These are phyloP conservation scores for Cytidiella melzeri DNA, from an alignment of 768 basidiomycete species.

Conservation along the genomic window DNA sequence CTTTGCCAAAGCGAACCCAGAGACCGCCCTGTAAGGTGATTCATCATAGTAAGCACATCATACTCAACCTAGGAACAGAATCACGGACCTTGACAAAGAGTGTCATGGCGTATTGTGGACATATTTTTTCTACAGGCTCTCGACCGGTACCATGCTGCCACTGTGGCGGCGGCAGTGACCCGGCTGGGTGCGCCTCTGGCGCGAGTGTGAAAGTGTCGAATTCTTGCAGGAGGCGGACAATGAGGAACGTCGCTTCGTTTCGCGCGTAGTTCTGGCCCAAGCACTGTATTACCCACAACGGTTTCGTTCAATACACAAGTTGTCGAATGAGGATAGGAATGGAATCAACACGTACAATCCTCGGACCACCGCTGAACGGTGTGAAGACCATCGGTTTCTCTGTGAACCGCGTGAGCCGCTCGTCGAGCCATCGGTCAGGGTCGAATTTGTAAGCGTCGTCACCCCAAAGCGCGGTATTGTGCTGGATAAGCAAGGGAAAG, in stretches of 20 bases:
- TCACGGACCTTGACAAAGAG: constrained; percentile 55
- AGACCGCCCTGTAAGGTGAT: constrained; percentile 15
- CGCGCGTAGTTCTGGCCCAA: constrained; percentile 71
- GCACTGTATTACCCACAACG: constrained; percentile 36
- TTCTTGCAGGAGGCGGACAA: constrained; percentile 59
- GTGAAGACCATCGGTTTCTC: constrained; percentile 64
- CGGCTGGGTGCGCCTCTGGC: constrained; percentile 53
- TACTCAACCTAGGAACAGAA: neutral
- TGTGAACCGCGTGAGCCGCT: constrained; percentile 42
- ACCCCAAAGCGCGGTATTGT: constrained; percentile 67
- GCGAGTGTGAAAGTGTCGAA: constrained; percentile 57
- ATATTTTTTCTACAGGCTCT: constrained; percentile 51
- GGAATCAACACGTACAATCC: constrained; percentile 31
- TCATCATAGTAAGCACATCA: neutral
- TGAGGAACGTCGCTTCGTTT: constrained; percentile 70
- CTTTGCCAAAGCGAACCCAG: constrained; percentile 42
- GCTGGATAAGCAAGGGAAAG: constrained; percentile 58
- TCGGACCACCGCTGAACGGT: constrained; percentile 71
- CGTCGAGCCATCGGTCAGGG: constrained; percentile 72
- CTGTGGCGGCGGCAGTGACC: constrained; percentile 53
- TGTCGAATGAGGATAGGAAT: too few species aligned
- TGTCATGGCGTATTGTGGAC: constrained; percentile 60
- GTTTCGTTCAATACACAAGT: too few species aligned
- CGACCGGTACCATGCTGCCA: constrained; percentile 40
- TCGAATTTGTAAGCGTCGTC: constrained; percentile 70